Conservation (phyloP, 352 stramenopile genomes). For the Globisporangium polare region DNA sequence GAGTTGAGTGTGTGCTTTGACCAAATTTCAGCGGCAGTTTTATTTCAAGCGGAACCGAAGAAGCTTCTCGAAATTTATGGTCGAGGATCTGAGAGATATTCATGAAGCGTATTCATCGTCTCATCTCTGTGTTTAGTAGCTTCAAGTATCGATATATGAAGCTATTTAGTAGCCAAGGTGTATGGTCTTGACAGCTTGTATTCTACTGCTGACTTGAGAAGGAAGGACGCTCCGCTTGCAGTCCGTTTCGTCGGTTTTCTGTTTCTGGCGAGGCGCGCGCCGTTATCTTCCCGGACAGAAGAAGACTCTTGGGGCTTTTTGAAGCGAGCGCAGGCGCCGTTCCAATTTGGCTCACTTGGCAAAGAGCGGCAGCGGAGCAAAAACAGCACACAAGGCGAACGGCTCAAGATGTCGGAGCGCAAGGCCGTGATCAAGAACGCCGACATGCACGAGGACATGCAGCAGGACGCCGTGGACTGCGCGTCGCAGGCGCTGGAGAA, state of each 20-base stretch:
- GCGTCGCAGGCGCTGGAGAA: conserved; percentile 98
- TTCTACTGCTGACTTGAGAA: background rate
- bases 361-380: background rate
- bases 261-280: background rate
- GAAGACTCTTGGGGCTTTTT: background rate
- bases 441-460: conserved; percentile 99
- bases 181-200: background rate
- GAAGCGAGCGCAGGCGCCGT: background rate
- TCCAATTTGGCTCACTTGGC: background rate
- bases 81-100: too few species aligned
- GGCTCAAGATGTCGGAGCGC: conserved; percentile 90
- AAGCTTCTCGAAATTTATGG: conserved; percentile 4
- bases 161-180: too few species aligned
- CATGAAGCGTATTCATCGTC: too few species aligned
- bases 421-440: conserved; percentile 99
- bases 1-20: background rate
- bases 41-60: background rate
- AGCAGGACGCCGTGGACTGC: conserved; percentile 98
- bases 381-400: too few species aligned
- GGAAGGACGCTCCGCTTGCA: background rate
- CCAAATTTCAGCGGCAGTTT: background rate
- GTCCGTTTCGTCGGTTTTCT: conserved; percentile 5
- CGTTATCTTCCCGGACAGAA: conserved; percentile 2
- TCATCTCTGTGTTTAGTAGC: background rate
- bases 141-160: background rate